Conservation (phyloP, 2,329 filamentous ascomycete genomes). For the Penicillium sclerotigenum region DNA sequence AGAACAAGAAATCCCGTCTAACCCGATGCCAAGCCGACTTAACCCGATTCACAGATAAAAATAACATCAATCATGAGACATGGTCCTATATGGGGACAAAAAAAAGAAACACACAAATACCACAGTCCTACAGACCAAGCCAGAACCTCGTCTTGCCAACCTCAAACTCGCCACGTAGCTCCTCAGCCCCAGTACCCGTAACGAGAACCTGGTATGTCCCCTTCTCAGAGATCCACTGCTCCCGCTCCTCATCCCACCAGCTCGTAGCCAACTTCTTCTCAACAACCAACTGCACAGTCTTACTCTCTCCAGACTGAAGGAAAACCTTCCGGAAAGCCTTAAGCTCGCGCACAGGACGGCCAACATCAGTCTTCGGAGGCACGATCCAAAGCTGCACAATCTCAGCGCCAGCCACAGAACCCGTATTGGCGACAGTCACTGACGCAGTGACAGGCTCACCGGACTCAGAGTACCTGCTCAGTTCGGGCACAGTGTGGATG, state of each 20-base stretch:
- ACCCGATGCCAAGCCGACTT: neutral
- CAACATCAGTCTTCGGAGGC: conserved; percentile 49
- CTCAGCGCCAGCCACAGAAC: conserved; percentile 52
- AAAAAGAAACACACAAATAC: neutral
- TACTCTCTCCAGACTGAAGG: conserved; percentile 58
- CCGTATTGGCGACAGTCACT: conserved; percentile 52
- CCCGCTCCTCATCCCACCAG: conserved; percentile 67
- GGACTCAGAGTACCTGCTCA: conserved; percentile 39
- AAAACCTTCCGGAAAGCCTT: conserved; percentile 65
- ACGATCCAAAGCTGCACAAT: conserved; percentile 56
- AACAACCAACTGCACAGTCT: conserved; percentile 55
- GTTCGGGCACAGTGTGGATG: conserved; percentile 26
- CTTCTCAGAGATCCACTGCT: conserved; percentile 64
- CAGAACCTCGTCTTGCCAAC: conserved; percentile 64
- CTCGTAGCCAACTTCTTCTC: conserved; percentile 63
- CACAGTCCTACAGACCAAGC: conserved; percentile 54
- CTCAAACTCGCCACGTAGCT: conserved; percentile 53
- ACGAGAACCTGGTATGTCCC: conserved; percentile 64
- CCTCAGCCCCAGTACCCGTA: conserved; percentile 53
- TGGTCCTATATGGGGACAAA: neutral
- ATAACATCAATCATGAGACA: conserved; percentile 5
- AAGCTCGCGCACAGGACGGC: conserved; percentile 59
- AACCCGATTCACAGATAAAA: neutral
- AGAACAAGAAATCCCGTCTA: neutral
- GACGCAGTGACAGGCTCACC: conserved; percentile 49